phyloP scores from a whole-genome alignment of 2,329 filamentous ascomycete genomes.

The Niveomyces coronatus region DNA sequence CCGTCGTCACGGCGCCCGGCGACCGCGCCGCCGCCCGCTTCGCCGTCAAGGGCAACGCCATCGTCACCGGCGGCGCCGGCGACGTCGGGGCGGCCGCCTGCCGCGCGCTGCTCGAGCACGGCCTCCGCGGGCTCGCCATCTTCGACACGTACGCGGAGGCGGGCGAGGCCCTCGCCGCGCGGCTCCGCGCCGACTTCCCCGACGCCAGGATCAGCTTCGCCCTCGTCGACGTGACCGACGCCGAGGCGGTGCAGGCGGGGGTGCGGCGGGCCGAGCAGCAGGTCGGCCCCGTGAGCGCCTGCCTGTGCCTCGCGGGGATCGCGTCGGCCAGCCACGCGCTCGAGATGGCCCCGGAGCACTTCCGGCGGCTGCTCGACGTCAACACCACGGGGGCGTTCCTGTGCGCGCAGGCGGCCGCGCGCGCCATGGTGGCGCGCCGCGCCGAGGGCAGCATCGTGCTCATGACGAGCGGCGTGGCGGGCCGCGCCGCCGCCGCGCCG shows the following conservation, averaged over 20 bases:
- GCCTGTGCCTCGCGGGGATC: slow-evolving; percentile 6
- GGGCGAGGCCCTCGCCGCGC: neutral
- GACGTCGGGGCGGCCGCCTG: slow-evolving; percentile 20
- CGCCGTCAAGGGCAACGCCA: slow-evolving; percentile 17
- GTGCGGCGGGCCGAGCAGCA: neutral
- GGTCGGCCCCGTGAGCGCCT: neutral
- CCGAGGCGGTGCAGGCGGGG: neutral
- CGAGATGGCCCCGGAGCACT: slow-evolving; percentile 27
- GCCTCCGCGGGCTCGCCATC: slow-evolving; percentile 20
- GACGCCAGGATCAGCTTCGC: neutral
- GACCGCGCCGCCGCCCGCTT: neutral
- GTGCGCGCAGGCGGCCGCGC: slow-evolving; percentile 49
- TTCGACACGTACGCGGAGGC: slow-evolving; percentile 15
- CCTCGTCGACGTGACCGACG: slow-evolving; percentile 4
- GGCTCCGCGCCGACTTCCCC: slow-evolving; percentile 1
- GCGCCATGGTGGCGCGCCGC: slow-evolving; percentile 36
- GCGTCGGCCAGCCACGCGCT: slow-evolving; percentile 1
- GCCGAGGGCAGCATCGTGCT: slow-evolving; percentile 54
- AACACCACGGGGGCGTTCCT: slow-evolving; percentile 60
- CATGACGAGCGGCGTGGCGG: slow-evolving; percentile 58
- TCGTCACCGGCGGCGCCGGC: slow-evolving; percentile 23
- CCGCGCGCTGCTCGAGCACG: slow-evolving; percentile 22
- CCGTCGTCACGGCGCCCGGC: neutral
- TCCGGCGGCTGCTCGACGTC: slow-evolving; percentile 53
- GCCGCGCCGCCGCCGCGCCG: slow-evolving; percentile 33